Evolutionary conservation across 176 grass and related monocot genomes (phyloP), one percentile per base, ranked within the genome.

Genomic region (Ensete ventricosum): DNA sequence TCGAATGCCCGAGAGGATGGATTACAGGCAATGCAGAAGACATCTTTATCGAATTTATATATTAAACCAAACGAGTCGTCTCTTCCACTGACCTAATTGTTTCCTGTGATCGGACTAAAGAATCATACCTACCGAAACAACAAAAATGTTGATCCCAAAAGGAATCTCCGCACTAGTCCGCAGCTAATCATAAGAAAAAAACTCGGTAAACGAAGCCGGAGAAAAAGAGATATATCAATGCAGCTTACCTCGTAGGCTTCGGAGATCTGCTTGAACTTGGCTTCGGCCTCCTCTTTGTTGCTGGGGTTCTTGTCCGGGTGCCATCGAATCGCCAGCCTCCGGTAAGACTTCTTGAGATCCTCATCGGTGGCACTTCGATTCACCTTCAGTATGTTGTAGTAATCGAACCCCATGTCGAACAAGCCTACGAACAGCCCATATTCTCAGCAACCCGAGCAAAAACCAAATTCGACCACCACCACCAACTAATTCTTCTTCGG

Each of bases 241-340:
- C 27, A 10, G 9, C 29, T 50, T 69, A 19, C 67, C 13, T 69
- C 67, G 50, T 69, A 69, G 16, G 67, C 67, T 69, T 69, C 67
- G 50, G 67, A 17, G 9, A 69, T 69, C 26, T 69, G 8, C 50
- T 69, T 69, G 34, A 69, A 69, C 29, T 69, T 69, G 67, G 16
- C 67, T 14, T 69, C 67, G 34, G 67, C 67, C 29, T 43, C 67
- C 26, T 43, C 67, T 34, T 69, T 50, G 14, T 69, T 49, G 0
- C 19, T 49, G 10, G 67, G 67, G 67, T 69, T 69, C 29, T 69
- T 69, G 67, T 69, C 67, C 34, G 67, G 67, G 67, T 69, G 67
- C 67, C 67, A 69, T 8, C 67, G 67, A 20, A 69, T 69, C 9
- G 11, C 29, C 14, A 69, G 27, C 14, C n/a, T 69, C 67, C 67